Conservation (phyloP, 129 eudicot genomes). For the Escallonia herrerae region DNA sequence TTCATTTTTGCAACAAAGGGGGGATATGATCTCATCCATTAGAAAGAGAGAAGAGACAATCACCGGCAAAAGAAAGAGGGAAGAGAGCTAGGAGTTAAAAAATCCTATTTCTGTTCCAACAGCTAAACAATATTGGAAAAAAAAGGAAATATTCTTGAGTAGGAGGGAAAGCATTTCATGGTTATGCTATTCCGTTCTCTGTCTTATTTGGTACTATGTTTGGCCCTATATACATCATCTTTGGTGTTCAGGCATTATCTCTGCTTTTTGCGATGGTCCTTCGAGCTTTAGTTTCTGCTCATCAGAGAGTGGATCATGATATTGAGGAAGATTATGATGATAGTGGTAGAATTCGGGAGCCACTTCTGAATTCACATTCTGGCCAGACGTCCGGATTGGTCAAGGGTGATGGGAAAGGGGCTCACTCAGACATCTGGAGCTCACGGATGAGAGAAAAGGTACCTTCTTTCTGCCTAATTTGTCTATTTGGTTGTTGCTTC, state of each 20-base stretch:
- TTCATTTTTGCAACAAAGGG: too few relatives aligned
- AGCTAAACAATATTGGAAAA: too few relatives aligned
- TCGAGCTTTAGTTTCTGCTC: conserved; percentile 52
- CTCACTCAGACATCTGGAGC: conserved; percentile 76
- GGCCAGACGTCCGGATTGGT: conserved; percentile 48
- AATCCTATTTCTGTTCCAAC: too few relatives aligned
- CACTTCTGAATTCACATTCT: conserved; percentile 50
- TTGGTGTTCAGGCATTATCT: conserved; percentile 45
- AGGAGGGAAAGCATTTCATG: too few relatives aligned
- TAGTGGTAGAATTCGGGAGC: conserved; percentile 57
- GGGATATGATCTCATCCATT: too few relatives aligned
- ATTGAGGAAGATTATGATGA: conserved; percentile 47
- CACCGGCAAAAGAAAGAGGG: too few relatives aligned
- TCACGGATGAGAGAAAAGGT: conserved; percentile 85
- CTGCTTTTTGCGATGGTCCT: conserved; percentile 56
- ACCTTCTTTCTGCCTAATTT: neutral
- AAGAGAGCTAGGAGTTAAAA: too few relatives aligned
- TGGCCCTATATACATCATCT: neutral
- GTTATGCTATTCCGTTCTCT: too few relatives aligned
- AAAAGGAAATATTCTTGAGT: too few relatives aligned
- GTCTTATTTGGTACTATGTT: neutral
- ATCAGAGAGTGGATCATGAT: conserved; percentile 33
- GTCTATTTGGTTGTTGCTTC: too few relatives aligned
- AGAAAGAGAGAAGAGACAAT: too few relatives aligned
- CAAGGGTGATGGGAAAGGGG: conserved; percentile 40